Evolutionary conservation across 2,329 filamentous ascomycete genomes (phyloP), one percentile per base, ranked within the genome.

Genomic region (Monosporascus sp.): DNA sequence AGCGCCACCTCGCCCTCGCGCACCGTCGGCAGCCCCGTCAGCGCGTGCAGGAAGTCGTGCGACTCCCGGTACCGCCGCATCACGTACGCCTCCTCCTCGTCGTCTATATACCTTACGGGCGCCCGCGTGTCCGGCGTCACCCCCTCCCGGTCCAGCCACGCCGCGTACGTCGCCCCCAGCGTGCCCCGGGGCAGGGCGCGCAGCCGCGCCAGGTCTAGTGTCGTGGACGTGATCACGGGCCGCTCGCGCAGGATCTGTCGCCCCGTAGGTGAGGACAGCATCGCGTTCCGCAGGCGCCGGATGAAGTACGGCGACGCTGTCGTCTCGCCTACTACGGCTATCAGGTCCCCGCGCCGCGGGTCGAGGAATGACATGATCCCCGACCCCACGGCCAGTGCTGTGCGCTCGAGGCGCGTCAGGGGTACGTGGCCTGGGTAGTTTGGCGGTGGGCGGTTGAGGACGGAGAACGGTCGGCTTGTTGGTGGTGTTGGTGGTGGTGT

Each of bases 41-140:
- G 77, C 0, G 94, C 93, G 70, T 99, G 94, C 74, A 95, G 97
- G 72, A 99, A 97, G 70, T 99, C 94, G 70, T 99, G 94, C 60
- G 89, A 96, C 72, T 99, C 94, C 57, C 94, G 85, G 72, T 99
- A 99, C 51, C 94, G 84, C 76, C 97, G 94, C 89, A 99, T 95
- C 18, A 97, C 94, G 74, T 97, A 99, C 37, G 94, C 94, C 69
- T 92, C 96, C 72, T 99, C 94, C 62, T 88, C 86, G 67, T 97
- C 86, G 70, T 97, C 92, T 57, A 99, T 91, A 74, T 96, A 97
- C 50, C 89, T 84, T 41, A 99, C 94, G 2, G 72, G 69, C 41
- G 86, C 78, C 46, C 94, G 84, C 6, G 93, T 96, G 70, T 99
- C 94, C 1, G 94, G 94, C 8, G 89, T 89, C 15, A 99, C 93